Base-by-base conservation (phyloP, 2,329 filamentous ascomycete genomes). In the Cytospora paraplurivora region DNA sequence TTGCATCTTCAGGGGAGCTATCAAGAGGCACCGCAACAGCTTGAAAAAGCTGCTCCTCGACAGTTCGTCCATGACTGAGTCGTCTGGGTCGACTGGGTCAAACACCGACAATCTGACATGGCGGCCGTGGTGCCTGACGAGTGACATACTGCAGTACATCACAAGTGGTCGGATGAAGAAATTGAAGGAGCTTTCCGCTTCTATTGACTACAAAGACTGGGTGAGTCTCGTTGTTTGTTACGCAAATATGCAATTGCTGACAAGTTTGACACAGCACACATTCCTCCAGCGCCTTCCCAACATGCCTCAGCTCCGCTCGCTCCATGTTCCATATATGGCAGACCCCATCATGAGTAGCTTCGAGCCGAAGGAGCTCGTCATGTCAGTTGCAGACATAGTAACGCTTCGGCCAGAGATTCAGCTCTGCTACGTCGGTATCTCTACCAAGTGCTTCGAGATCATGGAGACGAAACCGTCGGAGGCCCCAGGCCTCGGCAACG, bases 381-480 rank as follows among this genome's bases (percentile, higher is more conserved):
- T 91, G 66, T 89, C 93, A 71, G 84, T 94, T 54, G 82, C 93
- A 37, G 90, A 94, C 72, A 90, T 93, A 53, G 87, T 94, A 60
- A 87, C 89, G 13, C 79, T 95, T 17, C 84, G 90, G 5, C 89
- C 90, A 0, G 90, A 93, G 69, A 84, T 93, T 33, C 87, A 89
- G 70, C 80, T 95, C 15, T 91, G 88, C 74, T 94, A 93, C 71
- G 83, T 94, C 69, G 92, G 89, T 19, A 85, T 95, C 60, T 82
- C 82, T n/a, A 80, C 79, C 49, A 93, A 93, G 74, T 95, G 92
- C 75, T 95, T 91, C 71, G 91, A 95, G 73, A 89, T 95, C 37
- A 76, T 93, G 8, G 91, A 95, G 73, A 82, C 81, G 57, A 78
- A 81, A 55, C 77, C 77, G 2, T 80, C 77, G 13, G 80, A 83